phyloP scores from a whole-genome alignment of 805 yeast genomes.

The Yueomyces sinensis region DNA sequence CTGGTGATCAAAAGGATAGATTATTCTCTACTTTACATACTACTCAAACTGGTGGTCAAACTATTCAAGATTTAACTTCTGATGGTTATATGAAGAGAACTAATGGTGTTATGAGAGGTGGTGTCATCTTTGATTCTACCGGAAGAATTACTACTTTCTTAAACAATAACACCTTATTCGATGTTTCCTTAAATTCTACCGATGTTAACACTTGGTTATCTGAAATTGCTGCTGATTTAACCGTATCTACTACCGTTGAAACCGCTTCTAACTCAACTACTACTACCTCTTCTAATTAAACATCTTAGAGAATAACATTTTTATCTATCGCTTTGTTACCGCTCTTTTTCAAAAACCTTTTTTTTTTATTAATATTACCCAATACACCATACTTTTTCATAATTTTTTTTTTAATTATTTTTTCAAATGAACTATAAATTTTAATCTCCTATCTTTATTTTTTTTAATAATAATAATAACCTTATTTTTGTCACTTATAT shows the following conservation, averaged over 20 bases:
- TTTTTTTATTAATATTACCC: too few relatives aligned
- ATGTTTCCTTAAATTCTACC: conserved; percentile 30
- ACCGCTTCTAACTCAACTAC: conserved; percentile 4
- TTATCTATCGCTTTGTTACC: too few relatives aligned
- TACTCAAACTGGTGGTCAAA: conserved; percentile 31
- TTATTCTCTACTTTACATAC: conserved; percentile 60
- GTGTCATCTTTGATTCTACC: conserved; percentile 51
- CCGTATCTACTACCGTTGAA: conserved; percentile 15
- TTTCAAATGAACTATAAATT: too few relatives aligned
- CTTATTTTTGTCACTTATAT: too few relatives aligned
- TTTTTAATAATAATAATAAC: too few relatives aligned
- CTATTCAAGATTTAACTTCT: conserved; percentile 7
- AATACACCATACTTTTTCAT: too few relatives aligned
- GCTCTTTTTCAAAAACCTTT: too few relatives aligned
- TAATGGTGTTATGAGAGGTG: conserved; percentile 45
- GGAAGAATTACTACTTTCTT: conserved; percentile 53
- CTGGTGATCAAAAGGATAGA: conserved; percentile 36
- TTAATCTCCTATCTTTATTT: too few relatives aligned
- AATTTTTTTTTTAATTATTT: too few relatives aligned
- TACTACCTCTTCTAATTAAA: too few relatives aligned
- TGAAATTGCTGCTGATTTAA: conserved; percentile 18
- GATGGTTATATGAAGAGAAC: conserved; percentile 45
- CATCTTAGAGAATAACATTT: too few relatives aligned
- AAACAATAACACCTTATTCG: conserved; percentile 39
- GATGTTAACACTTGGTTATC: conserved; percentile 35